phyloP scores from a whole-genome alignment of 2,329 filamentous ascomycete genomes.

The Lasiodiplodia sp. region DNA sequence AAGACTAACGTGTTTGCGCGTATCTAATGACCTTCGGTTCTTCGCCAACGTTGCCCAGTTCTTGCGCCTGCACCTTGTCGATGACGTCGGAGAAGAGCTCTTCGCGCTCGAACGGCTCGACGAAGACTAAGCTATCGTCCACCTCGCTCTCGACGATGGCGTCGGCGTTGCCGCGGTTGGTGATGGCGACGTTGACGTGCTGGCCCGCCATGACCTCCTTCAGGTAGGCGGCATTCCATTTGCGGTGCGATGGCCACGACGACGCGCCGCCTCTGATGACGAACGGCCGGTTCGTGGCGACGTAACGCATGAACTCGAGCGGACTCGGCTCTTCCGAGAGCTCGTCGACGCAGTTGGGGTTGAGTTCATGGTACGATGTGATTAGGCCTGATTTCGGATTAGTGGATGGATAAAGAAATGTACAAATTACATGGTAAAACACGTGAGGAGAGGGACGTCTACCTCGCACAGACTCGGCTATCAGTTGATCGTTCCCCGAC shows the following conservation, averaged over 20 bases:
- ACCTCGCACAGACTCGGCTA: conserved; percentile 47
- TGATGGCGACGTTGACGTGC: conserved; percentile 77
- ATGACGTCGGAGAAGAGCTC: conserved; percentile 70
- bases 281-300: conserved; percentile 77
- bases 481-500: not conserved
- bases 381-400: conserved; percentile 59
- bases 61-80: conserved; percentile 65
- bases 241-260: conserved; percentile 67
- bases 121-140: conserved; percentile 60
- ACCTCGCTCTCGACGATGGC: conserved; percentile 67
- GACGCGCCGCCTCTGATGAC: conserved; percentile 69
- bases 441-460: not conserved
- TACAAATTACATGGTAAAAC: conserved; percentile 24
- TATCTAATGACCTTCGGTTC: conserved; percentile 53
- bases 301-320: conserved; percentile 81
- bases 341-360: conserved; percentile 65
- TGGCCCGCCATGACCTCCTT: conserved; percentile 61
- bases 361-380: conserved; percentile 76
- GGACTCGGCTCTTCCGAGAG: conserved; percentile 71
- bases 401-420: not conserved
- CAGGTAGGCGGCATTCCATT: conserved; percentile 71
- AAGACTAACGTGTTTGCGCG: conserved; percentile 72
- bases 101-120: conserved; percentile 74
- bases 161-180: conserved; percentile 70
- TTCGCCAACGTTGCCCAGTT: conserved; percentile 38